A percentile compares a stretch with the other conserved stretches of the same genome.
phyloP scores from a whole-genome alignment of 2,329 filamentous ascomycete genomes.

The Arthrobotrys megalospora region DNA sequence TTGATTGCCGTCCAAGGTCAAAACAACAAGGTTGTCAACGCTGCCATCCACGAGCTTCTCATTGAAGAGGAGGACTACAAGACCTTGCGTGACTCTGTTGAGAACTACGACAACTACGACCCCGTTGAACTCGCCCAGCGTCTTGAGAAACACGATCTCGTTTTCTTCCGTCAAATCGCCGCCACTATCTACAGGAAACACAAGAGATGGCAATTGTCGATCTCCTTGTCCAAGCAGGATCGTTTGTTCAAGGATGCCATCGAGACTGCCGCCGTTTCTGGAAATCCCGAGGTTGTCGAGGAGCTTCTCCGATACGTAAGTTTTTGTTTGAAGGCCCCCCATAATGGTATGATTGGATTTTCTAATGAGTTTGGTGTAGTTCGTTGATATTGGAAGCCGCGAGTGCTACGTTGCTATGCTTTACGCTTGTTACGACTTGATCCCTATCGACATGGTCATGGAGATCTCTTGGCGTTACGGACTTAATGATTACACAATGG shows the following conservation, averaged over 20 bases:
- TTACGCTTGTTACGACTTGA: slow-evolving; percentile 97
- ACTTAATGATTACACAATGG: slow-evolving; percentile 95
- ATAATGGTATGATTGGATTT: slow-evolving; percentile 30
- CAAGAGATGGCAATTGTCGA: slow-evolving; percentile 99
- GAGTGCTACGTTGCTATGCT: slow-evolving; percentile 99
- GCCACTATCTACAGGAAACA: slow-evolving; percentile 99
- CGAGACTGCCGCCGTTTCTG: slow-evolving; percentile 93
- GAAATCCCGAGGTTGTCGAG: slow-evolving; percentile 92
- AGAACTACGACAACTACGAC: slow-evolving; percentile 99
- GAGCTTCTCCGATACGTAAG: slow-evolving; percentile 96
- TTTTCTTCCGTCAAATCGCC: slow-evolving; percentile 99
- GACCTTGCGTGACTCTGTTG: slow-evolving; percentile 95
- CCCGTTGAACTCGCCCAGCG: slow-evolving; percentile 91
- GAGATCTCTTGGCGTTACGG: slow-evolving; percentile 98
- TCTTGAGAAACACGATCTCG: slow-evolving; percentile 95
- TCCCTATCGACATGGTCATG: slow-evolving; percentile 90
- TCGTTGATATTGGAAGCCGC: slow-evolving; percentile 98
- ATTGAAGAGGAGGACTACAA: slow-evolving; percentile 99
- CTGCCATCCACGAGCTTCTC: slow-evolving; percentile 95
- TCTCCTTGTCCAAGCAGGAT: slow-evolving; percentile 97
- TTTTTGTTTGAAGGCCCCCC: slow-evolving; percentile 65
- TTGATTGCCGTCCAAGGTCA: slow-evolving; percentile 94
- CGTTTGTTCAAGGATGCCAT: slow-evolving; percentile 99
- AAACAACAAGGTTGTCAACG: slow-evolving; percentile 98
- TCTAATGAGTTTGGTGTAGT: slow-evolving; percentile 74